Evolutionary conservation across 805 yeast genomes (phyloP).

Genomic region (Cyberlindnera amylophila): DNA sequence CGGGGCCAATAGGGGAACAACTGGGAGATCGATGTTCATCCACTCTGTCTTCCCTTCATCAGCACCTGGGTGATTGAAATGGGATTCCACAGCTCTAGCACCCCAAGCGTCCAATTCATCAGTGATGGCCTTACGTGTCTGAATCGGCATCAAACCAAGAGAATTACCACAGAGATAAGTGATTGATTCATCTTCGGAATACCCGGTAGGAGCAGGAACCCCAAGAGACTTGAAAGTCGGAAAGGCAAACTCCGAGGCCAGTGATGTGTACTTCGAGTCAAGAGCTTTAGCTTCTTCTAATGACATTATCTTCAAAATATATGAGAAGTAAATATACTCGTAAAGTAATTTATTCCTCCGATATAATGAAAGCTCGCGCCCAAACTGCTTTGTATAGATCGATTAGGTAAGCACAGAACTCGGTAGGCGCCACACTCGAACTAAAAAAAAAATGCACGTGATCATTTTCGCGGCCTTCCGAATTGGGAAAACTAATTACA

Average conservation of each 20-base stretch:
- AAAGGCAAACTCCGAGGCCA: conserved; percentile 47
- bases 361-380: too few relatives aligned
- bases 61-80: conserved; percentile 61
- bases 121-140: conserved; percentile 51
- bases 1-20: conserved; percentile 62
- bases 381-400: too few relatives aligned
- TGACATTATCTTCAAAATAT: conserved; percentile 1
- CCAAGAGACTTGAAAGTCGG: conserved; percentile 70
- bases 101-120: conserved; percentile 83
- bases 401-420: too few relatives aligned
- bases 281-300: conserved; percentile 10
- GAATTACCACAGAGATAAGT: conserved; percentile 89
- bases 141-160: conserved; percentile 82
- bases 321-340: too few relatives aligned
- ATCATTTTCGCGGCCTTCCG: too few relatives aligned
- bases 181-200: conserved; percentile 24
- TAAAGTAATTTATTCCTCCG: too few relatives aligned
- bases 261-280: conserved; percentile 28
- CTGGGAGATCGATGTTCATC: conserved; percentile 82
- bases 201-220: conserved; percentile 4
- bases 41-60: conserved; percentile 55
- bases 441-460: too few relatives aligned
- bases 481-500: conserved; percentile 20
- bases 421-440: too few relatives aligned
- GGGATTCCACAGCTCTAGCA: conserved; percentile 77